Evolutionary conservation across 345 rosid species (phyloP), one percentile per base, ranked within the genome.

Genomic region (Ceriops tagal): DNA sequence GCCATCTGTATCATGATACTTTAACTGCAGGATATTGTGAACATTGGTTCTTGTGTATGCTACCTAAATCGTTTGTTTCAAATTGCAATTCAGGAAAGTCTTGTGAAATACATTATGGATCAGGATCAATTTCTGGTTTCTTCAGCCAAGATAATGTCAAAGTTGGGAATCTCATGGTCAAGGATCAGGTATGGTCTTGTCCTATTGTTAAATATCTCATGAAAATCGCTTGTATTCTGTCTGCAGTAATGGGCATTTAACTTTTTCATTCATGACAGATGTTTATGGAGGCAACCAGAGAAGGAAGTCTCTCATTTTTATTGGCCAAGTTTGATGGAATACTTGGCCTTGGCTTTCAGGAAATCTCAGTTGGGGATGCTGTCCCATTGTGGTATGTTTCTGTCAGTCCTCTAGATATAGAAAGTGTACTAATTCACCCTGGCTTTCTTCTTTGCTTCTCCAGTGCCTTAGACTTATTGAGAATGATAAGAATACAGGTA

Each of bases 241-340:
- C 58, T 61, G 30, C 31, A 26, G n/a, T 31, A 28, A 32, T 57
- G 46, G 2, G 70, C 4, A 15, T 59, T 10, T 20, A 5, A 65
- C 57, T 27, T n/a, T 67, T 53, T 24, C 49, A 43, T 39, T 7
- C 62, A 35, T 30, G 62, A 39, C 72, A 92, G 97, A 86, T 79
- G 28, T 88, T 92, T 73, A 81, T 88, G 1, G 97, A 92, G 81
- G 88, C 92, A 8, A 92, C 92, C 15, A 72, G 70, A 66, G 92
- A 88, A 81, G 80, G 83, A 61, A 83, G 92, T 76, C 80, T 86
- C 49, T 39, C 79, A 21, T 85, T 86, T 77, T 52, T 79, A 6
- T 28, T 88, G 77, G 84, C 88, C 4, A 89, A 84, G 80, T 92
- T 86, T 43, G 97, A 89, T 82, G 97, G 97, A 55, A 79, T 92